Evolutionary conservation across 73 alveolate genomes (phyloP).

Genomic region (Tetrahymena malaccensis): DNA sequence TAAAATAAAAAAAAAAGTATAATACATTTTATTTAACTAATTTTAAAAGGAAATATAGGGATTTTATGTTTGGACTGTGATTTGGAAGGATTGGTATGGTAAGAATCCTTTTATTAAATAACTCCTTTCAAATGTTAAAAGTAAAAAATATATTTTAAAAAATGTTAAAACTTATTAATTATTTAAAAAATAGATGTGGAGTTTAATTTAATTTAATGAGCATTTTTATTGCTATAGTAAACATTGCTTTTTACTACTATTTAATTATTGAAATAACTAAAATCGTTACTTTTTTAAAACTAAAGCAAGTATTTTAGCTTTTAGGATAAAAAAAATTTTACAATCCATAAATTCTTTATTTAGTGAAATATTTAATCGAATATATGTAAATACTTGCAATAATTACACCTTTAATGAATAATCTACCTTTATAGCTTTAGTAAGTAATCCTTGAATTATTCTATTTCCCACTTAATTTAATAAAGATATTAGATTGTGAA

Average conservation of each 20-base stretch:
- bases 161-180: no score
- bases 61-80: not conserved
- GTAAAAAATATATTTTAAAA: not conserved
- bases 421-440: not conserved
- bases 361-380: not conserved
- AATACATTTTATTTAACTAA: not conserved
- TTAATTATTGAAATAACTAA: no score
- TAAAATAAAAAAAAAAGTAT: not conserved
- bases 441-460: not conserved
- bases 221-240: not conserved
- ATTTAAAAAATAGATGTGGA: not conserved
- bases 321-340: not conserved
- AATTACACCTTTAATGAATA: not conserved
- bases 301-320: not conserved
- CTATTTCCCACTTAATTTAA: not conserved
- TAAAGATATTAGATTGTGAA: not conserved
- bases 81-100: not conserved
- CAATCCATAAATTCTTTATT: not conserved
- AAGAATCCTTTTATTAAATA: not conserved
- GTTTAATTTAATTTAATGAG: not conserved
- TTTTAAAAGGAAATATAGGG: not conserved
- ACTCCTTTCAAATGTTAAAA: not conserved
- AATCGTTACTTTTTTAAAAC: no score
- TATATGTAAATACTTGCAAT: not conserved
- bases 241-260: not conserved